Base-by-base conservation (phyloP, 148 eudicot species). In the Rheum nobile region DNA sequence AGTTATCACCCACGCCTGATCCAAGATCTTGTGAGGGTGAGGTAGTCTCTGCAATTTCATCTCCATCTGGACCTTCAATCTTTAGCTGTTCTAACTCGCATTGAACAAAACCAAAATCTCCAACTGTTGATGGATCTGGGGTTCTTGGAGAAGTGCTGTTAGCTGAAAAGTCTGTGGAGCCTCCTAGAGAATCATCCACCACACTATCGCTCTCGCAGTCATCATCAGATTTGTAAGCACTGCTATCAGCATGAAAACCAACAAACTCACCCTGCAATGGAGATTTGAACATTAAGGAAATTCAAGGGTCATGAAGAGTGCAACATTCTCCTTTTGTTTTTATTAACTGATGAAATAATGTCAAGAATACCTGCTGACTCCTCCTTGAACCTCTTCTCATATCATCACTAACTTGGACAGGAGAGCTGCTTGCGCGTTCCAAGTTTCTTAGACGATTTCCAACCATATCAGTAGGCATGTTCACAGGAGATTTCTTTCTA, bases 401-500 rank as follows among this genome's bases (percentile, higher is more conserved):
- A 59, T 75, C 83, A 41, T 80, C 77, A 76, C 77, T 82, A 16
- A 55, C 71, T 2, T 88, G 81, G 72, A 79, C 75, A 54, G 87
- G 70, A 61, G 76, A 67, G 81, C 83, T 86, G 75, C 78, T 76
- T 71, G 94, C 81, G 72, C 74, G 80, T 79, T 91, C 97, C 81
- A 89, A 84, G 82, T 86, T 88, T 76, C 83, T 86, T 42, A 90
- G 77, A 22, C 89, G 86, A 78, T 81, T 77, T 35, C 80, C 89
- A 71, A 91, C 97, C 91, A 89, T 86, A 75, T 85, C 83, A 61
- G 85, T 91, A n/a, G 97, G 89, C 94, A 91, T 91, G 73, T 86
- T 68, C 69, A 86, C 75, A 21, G 94, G 80, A 38, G 71, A 68
- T 34, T 68, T 34, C 42, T n/a, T 68, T 68, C 28, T 68, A 75